A percentile compares a stretch with the other conserved stretches of the same genome.
phyloP scores from a whole-genome alignment of 140 eudicot genomes.

The Senecio squalidus region DNA sequence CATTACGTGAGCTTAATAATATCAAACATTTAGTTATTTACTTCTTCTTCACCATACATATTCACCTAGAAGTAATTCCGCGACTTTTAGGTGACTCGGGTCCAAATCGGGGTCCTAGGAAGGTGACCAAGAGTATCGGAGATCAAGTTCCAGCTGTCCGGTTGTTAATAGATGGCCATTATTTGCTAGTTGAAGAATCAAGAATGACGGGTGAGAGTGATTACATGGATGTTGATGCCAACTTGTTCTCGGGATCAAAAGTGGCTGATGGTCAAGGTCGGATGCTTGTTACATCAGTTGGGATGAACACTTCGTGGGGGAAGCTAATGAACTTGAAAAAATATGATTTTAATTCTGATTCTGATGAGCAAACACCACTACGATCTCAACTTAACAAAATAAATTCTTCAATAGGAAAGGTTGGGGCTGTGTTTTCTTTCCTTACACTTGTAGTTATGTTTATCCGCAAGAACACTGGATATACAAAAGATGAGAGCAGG shows the following conservation, averaged over 20 bases:
- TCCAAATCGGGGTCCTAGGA: too few species aligned
- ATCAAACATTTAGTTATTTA: too few species aligned
- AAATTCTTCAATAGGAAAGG: conserved; percentile 45
- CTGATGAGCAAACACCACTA: conserved; percentile 48
- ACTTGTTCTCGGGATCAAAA: conserved; percentile 53
- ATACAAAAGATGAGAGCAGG: conserved; percentile 42
- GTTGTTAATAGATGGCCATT: conserved; percentile 52
- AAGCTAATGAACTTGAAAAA: conserved; percentile 54
- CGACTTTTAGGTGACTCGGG: too few species aligned
- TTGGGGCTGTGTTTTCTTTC: conserved; percentile 37
- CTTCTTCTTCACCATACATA: too few species aligned
- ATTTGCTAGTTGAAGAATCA: conserved; percentile 52
- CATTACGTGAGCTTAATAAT: too few species aligned
- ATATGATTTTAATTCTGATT: conserved; percentile 27
- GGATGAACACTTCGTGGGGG: conserved; percentile 71
- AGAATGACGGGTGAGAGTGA: conserved; percentile 68
- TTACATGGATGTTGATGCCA: conserved; percentile 29
- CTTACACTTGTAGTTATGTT: conserved; percentile 43
- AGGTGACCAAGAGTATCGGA: too few species aligned
- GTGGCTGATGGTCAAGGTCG: conserved; percentile 59
- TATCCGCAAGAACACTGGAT: conserved; percentile 45
- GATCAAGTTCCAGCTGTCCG: conserved; percentile 84
- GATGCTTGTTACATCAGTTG: conserved; percentile 66
- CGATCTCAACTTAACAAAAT: conserved; percentile 52
- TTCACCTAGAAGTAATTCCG: too few species aligned